Base-by-base conservation (phyloP, 306 rosid species). In the Abrus precatorius region DNA sequence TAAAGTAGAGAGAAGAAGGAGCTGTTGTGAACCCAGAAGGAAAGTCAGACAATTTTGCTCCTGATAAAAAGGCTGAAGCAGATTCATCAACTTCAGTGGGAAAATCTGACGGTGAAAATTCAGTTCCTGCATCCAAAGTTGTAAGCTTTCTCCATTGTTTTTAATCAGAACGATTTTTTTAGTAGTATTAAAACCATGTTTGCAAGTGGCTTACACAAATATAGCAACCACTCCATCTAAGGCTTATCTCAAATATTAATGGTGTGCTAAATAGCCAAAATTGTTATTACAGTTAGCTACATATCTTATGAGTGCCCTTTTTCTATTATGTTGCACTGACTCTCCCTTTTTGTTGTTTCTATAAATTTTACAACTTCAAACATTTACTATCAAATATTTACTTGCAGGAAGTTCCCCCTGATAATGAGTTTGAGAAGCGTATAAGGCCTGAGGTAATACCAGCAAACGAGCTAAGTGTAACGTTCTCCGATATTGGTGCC, bases 381-480 rank as follows among this genome's bases (percentile, higher is more conserved):
- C 72, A 44, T 33, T 49, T 55, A 12, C 29, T 11, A 5, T 44
- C 53, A 7, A 53, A 40, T 56, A 61, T 43, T 69, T 48, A 49
- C 68, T 83, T 54, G 70, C 85, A 95, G 99, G 98, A 90, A 84
- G 89, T 82, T 76, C 86, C 86, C 36, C 91, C 93, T 0, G 98
- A 93, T 81, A 90, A 95, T 14, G 99, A 95, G 88, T 95, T 93
- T 81, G 99, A 95, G 92, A 93, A 95, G 67, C 90, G 96, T 36
- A 93, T 93, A 83, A 95, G 97, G 80, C 97, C 98, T 14, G 97
- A 91, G 82, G 96, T 95, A 60, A 91, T 95, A 84, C 96, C 97
- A 13, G 97, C 97, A 48, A 82, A 87, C 55, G 98, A 95, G 83
- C 89, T 95, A 52, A 86, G 83, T 64, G 94, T 95, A 74, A 89